Conservation (phyloP, 176 grass and related monocot species). For the Oryza longistaminata region DNA sequence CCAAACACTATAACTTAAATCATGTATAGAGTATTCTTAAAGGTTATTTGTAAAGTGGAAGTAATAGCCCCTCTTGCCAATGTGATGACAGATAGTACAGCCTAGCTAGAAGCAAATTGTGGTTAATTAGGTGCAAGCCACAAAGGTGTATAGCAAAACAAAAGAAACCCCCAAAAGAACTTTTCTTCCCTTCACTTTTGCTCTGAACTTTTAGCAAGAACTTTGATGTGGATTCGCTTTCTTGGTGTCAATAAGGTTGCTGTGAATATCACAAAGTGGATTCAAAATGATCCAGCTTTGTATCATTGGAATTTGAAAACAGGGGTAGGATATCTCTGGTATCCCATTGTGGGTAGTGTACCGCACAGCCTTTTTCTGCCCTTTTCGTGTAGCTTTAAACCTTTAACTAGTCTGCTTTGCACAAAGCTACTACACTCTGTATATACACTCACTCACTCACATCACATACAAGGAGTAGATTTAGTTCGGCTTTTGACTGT, state of each 20-base stretch:
- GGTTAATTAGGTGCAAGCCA: conserved; percentile 20
- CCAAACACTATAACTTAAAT: too few relatives aligned
- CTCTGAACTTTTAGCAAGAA: conserved; percentile 36
- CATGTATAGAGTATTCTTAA: too few relatives aligned
- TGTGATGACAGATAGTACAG: conserved; percentile 15
- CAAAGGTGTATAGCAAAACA: conserved; percentile 31
- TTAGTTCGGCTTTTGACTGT: background rate
- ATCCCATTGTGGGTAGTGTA: conserved; percentile 33
- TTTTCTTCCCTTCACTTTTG: conserved; percentile 31
- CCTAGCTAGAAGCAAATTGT: conserved; percentile 28
- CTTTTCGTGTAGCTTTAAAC: conserved; percentile 42
- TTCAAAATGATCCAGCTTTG: conserved; percentile 53
- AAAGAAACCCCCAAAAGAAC: conserved; percentile 35
- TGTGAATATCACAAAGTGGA: conserved; percentile 43
- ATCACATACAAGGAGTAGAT: background rate
- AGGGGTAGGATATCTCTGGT: conserved; percentile 43
- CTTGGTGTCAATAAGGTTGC: conserved; percentile 23
- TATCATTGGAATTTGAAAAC: conserved; percentile 38
- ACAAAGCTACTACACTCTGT: conserved; percentile 17
- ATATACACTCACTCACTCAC: background rate
- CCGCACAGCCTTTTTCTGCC: conserved; percentile 19
- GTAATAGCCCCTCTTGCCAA: too few relatives aligned
- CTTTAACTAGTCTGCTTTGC: conserved; percentile 42
- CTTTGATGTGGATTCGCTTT: conserved; percentile 44
- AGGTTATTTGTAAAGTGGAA: too few relatives aligned